Conservation (phyloP, 306 rosid genomes). For the Pyrus betulifolia region DNA sequence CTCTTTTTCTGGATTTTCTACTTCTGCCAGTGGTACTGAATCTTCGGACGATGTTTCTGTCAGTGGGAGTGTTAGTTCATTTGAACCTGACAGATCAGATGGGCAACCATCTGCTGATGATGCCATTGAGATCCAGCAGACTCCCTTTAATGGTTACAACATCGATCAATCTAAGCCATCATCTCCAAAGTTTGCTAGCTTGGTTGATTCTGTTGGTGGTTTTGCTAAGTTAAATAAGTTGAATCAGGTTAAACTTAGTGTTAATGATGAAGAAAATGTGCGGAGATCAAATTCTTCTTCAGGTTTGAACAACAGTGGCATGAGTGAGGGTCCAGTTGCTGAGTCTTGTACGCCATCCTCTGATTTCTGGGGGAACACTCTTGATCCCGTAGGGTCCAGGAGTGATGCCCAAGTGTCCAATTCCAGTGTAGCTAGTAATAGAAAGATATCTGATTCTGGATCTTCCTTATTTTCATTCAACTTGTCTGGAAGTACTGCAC, state of each 20-base stretch:
- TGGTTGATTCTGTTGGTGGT: conserved; percentile 51
- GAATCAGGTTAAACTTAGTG: conserved; percentile 26
- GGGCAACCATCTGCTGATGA: conserved; percentile 37
- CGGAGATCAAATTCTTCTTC: conserved; percentile 22
- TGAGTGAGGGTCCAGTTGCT: conserved; percentile 21
- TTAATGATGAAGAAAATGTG: conserved; percentile 25
- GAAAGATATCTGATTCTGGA: conserved; percentile 31
- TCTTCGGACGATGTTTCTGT: conserved; percentile 73
- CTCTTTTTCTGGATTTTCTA: conserved; percentile 82
- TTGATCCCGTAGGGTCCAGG: conserved; percentile 23
- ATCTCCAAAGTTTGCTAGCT: conserved; percentile 77
- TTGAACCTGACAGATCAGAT: conserved; percentile 50
- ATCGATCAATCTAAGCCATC: conserved; percentile 36
- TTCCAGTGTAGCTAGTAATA: conserved; percentile 15
- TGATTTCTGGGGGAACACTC: conserved; percentile 62
- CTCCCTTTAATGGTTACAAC: conserved; percentile 15
- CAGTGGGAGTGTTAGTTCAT: conserved; percentile 54
- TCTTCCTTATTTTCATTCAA: conserved; percentile 36
- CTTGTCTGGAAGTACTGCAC: conserved; percentile 14
- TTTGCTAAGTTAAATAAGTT: conserved; percentile 30
- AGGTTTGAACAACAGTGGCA: conserved; percentile 6
- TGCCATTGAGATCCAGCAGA: conserved; percentile 30
- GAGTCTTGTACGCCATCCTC: conserved; percentile 39
- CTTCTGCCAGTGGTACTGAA: conserved; percentile 38
- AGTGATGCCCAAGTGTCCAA: conserved; percentile 18